Conservation (phyloP, 805 yeast species). For the Candida silvatica region DNA sequence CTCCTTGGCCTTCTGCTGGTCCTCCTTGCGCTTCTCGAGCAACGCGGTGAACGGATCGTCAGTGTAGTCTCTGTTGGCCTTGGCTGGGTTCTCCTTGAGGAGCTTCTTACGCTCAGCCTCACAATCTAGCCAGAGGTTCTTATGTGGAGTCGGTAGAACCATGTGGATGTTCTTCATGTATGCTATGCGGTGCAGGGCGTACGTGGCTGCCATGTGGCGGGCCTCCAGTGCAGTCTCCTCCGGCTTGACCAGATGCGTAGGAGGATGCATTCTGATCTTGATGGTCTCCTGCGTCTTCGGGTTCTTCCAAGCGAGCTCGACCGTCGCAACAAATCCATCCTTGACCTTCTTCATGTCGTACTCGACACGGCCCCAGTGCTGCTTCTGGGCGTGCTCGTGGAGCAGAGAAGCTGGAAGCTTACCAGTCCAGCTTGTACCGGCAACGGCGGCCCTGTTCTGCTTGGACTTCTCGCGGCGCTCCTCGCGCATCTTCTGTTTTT, state of each 20-base stretch:
- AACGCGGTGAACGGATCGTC: conserved; percentile 71
- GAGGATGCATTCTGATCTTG: conserved; percentile 45
- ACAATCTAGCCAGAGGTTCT: conserved; percentile 67
- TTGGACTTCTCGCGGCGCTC: conserved; percentile 5
- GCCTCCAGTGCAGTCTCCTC: conserved; percentile 86
- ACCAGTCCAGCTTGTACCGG: conserved; percentile 89
- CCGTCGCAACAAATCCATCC: conserved; percentile 57
- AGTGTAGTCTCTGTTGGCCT: conserved; percentile 47
- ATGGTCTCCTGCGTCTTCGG: conserved; percentile 73
- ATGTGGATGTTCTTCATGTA: conserved; percentile 76
- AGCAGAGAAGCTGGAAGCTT: conserved; percentile 81
- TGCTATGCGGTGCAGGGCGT: conserved; percentile 71
- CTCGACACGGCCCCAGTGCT: conserved; percentile 81
- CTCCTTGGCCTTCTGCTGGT: conserved; percentile 38
- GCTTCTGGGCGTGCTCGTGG: conserved; percentile 81
- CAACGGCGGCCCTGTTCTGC: conserved; percentile 37
- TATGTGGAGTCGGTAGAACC: conserved; percentile 80
- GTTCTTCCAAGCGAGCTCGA: conserved; percentile 59
- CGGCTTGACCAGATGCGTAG: conserved; percentile 41
- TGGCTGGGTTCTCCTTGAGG: conserved; percentile 34
- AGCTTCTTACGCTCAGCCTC: conserved; percentile 50
- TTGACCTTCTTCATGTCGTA: conserved; percentile 51
- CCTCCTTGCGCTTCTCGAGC: conserved; percentile 44
- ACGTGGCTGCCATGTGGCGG: conserved; percentile 83
- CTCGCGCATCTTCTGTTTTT: background rate